These are phyloP conservation scores for Brassica cretica DNA, from an alignment of 345 rosid genomes.

Conservation along the genomic window DNA sequence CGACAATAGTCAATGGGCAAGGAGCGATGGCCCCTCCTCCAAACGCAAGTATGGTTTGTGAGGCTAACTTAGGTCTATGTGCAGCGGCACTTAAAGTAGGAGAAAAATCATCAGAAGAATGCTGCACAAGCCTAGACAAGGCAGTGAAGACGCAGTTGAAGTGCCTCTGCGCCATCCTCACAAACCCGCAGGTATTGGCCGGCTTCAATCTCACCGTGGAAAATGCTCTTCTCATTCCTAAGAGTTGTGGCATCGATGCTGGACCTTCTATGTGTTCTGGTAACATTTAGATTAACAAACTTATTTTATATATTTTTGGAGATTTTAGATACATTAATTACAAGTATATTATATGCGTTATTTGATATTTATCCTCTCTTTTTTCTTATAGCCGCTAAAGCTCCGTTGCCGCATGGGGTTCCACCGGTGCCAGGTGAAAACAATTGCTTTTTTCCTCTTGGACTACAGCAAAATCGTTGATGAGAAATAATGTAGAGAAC, in stretches of 20 bases:
- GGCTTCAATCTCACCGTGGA: conserved; percentile 5
- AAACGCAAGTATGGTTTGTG: conserved; percentile 3
- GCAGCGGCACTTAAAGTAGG: neutral
- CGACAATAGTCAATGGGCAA: conserved; percentile 11
- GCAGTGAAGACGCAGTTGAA: conserved; percentile 4
- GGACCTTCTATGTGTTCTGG: conserved; percentile 23
- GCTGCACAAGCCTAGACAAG: conserved; percentile 9
- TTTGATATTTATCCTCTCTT: neutral
- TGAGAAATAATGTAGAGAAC: neutral
- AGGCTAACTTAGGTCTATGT: neutral
- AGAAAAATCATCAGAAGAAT: conserved; percentile 6
- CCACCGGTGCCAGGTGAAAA: conserved; percentile 20
- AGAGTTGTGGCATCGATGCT: conserved; percentile 25
- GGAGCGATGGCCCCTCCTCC: conserved; percentile 2
- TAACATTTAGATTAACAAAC: neutral
- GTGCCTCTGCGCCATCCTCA: conserved; percentile 10
- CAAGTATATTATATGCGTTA: neutral
- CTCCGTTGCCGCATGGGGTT: conserved; percentile 5
- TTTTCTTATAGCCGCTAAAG: neutral
- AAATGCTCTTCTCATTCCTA: conserved; percentile 13
- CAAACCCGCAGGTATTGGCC: conserved; percentile 5
- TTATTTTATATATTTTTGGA: neutral
- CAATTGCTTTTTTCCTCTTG: neutral
- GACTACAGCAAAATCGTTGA: neutral
- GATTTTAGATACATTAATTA: neutral